phyloP scores from a whole-genome alignment of 805 yeast species.

The Zygoascus ofunaensis region DNA sequence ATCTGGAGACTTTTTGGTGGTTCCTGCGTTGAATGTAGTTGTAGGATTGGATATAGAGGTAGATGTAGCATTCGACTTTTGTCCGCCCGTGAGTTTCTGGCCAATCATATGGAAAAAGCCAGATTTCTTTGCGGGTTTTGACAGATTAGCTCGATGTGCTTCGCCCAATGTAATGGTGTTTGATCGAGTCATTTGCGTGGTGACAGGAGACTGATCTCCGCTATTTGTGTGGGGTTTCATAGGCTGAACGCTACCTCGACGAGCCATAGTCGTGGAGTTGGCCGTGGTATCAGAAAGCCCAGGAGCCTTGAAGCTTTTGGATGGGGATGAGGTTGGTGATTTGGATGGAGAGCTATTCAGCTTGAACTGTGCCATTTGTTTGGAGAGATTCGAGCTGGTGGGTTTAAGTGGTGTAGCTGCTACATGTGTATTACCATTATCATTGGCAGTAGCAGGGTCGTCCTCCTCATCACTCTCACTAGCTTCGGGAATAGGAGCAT shows the following conservation, averaged over 20 bases:
- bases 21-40: neutral
- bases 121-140: neutral
- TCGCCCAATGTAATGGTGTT: neutral
- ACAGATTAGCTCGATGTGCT: neutral
- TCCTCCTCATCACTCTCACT: constrained; percentile 1
- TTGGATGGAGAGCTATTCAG: too few species aligned
- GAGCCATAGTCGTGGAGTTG: too few species aligned
- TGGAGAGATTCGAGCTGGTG: neutral
- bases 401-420: too few species aligned
- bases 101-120: constrained; percentile 7
- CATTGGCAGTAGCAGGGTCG: neutral
- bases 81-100: constrained; percentile 5
- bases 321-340: too few species aligned
- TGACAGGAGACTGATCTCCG: too few species aligned
- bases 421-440: neutral
- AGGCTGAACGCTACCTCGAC: too few species aligned
- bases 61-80: too few species aligned
- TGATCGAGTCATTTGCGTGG: too few species aligned
- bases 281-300: too few species aligned
- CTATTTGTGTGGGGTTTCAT: too few species aligned
- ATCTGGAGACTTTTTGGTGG: neutral
- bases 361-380: neutral
- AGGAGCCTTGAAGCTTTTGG: too few species aligned
- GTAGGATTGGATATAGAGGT: too few species aligned
- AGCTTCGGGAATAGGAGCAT: neutral